Conservation (phyloP, 1,139 yeast species). For the Zhuliangozyma blackwelliae region DNA sequence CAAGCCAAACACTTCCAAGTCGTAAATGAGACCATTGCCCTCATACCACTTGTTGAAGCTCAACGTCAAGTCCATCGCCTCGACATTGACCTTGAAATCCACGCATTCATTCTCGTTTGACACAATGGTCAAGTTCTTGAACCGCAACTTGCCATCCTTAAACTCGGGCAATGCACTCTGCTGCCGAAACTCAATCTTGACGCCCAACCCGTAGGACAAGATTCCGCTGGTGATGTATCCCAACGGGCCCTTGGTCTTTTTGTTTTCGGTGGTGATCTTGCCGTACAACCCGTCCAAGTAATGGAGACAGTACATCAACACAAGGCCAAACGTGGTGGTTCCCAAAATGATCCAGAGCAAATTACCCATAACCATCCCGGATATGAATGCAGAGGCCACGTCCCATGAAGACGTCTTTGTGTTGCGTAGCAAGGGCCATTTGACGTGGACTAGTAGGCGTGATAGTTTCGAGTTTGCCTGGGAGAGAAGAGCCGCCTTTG, state of each 20-base stretch:
- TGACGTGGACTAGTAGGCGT: slow-evolving; percentile 46
- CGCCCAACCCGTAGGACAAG: slow-evolving; percentile 38
- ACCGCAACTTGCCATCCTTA: slow-evolving; percentile 58
- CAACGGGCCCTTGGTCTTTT: slow-evolving; percentile 24
- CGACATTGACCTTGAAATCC: slow-evolving; percentile 39
- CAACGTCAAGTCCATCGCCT: slow-evolving; percentile 53
- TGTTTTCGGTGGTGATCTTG: slow-evolving; percentile 14
- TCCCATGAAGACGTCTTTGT: slow-evolving; percentile 50
- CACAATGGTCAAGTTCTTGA: slow-evolving; percentile 38
- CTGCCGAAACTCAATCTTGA: slow-evolving; percentile 31
- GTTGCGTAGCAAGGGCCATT: slow-evolving; percentile 55
- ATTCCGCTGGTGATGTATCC: slow-evolving; percentile 34
- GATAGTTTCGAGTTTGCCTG: slow-evolving; percentile 42
- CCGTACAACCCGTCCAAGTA: slow-evolving; percentile 32
- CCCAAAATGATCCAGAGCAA: slow-evolving; percentile 58
- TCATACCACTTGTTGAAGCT: slow-evolving; percentile 68
- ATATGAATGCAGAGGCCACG: slow-evolving; percentile 49
- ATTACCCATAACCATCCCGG: slow-evolving; percentile 54
- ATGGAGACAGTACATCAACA: slow-evolving; percentile 46
- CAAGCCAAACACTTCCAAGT: slow-evolving; percentile 59
- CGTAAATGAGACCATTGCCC: slow-evolving; percentile 62
- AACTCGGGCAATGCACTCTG: slow-evolving; percentile 43
- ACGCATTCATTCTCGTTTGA: slow-evolving; percentile 15
- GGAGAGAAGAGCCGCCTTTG: slow-evolving; percentile 38
- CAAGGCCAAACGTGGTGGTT: slow-evolving; percentile 60